Evolutionary conservation across 164 flowering plant genomes (phyloP).

Genomic region (Piper betle): DNA sequence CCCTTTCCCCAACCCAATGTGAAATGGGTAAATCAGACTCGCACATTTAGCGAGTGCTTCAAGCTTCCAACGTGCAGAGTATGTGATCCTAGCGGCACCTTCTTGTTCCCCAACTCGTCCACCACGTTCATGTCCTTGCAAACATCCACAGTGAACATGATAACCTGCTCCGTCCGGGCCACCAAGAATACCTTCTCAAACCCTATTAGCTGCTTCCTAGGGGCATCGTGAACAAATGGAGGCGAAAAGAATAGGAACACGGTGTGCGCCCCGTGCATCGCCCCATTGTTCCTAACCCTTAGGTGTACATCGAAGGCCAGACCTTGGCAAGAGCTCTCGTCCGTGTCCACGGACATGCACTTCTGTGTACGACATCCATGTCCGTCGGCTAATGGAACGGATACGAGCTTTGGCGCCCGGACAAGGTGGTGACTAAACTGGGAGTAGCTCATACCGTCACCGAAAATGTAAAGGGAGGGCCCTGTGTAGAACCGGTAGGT

Average conservation of each 20-base stretch:
- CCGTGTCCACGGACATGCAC: conserved; percentile 53
- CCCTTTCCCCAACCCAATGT: no score
- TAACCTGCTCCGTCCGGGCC: conserved; percentile 25
- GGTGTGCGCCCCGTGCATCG: conserved; percentile 51
- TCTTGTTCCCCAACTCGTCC: conserved; percentile 64
- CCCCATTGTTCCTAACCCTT: conserved; percentile 49
- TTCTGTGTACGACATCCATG: conserved; percentile 43
- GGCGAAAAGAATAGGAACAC: conserved; percentile 63
- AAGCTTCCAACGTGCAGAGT: conserved; percentile 66
- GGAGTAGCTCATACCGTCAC: conserved; percentile 83
- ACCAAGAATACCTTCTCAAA: conserved; percentile 62
- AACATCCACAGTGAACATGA: conserved; percentile 62
- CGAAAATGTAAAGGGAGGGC: conserved; percentile 54
- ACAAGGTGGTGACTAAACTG: conserved; percentile 41
- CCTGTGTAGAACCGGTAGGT: conserved; percentile 88
- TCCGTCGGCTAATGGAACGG: conserved; percentile 48
- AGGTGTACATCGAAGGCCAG: conserved; percentile 50
- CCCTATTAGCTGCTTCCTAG: conserved; percentile 70
- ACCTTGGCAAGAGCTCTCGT: conserved; percentile 31
- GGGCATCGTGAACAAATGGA: conserved; percentile 60
- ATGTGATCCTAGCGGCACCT: conserved; percentile 69
- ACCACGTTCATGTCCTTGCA: conserved; percentile 85
- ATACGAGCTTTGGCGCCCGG: conserved; percentile 46
- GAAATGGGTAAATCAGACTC: conserved; percentile 24
- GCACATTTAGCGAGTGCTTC: conserved; percentile 47